Base-by-base conservation (phyloP, 768 basidiomycete species). In the Rubroboletus pulcherrimus region DNA sequence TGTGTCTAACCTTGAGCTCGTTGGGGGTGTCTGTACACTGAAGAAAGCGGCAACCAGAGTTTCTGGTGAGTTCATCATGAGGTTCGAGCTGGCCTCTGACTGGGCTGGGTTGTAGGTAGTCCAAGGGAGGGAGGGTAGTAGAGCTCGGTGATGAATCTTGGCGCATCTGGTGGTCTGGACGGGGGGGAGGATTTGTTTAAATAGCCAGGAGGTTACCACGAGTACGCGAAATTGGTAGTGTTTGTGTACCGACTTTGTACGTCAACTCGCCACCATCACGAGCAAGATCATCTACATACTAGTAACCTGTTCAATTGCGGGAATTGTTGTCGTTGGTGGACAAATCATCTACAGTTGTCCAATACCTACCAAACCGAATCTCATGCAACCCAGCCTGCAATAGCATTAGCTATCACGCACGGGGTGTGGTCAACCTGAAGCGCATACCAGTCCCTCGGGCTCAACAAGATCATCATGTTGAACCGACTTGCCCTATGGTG, bases 1-100 rank as follows among this genome's bases (percentile, higher is more conserved):
- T 35, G 33, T n/a, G 60, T 54, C 66, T 51, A 38, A 85, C 87
- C 77, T 85, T 87, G 66, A 89, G 78, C 67, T 90, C 85, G 71
- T 87, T 82, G 14, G 81, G 83, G 30, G 87, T 89, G 64, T 89
- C 87, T 17, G 87, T 89, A 52, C 84, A 84, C 66, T 90, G 87
- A 46, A 90, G 75, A 70, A 82, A 89, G 59, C 88, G 76, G 78
- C 84, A 87, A 51, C 87, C 85, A 29, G 83, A 76, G 56, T 74
- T 77, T 57, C 70, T 77, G 10, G 81, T 68, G 62, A 58, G 52
- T 12, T 73, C 71, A 52, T 87, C 84, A 43, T 79, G 77, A n/a
- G 83, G 80, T 65, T 90, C 88, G 48, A 90, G 77, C 66, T 87
- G 88, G 29, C 88, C 87, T 68, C 87, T 79, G 48, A 89, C 82